These are phyloP conservation scores for Trichoderma sp. DNA, from an alignment of 2,329 filamentous ascomycete species.

Conservation along the genomic window DNA sequence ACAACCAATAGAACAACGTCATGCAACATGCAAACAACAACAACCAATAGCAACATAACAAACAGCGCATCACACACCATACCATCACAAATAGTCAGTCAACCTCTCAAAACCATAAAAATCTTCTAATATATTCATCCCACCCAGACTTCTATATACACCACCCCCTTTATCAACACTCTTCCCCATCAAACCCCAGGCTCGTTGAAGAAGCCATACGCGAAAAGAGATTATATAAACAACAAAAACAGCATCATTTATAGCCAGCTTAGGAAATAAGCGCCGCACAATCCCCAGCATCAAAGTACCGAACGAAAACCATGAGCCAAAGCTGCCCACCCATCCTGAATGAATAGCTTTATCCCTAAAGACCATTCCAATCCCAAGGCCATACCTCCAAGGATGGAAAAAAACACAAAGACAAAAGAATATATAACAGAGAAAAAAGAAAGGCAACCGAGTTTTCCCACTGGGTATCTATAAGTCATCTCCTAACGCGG, in stretches of 20 bases:
- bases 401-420: background rate
- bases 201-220: background rate
- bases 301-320: background rate
- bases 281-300: background rate
- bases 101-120: background rate
- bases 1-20: no score
- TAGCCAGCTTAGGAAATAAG: background rate
- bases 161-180: background rate
- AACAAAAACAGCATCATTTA: background rate
- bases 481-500: background rate
- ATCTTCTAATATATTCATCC: background rate
- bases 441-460: background rate
- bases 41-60: no score
- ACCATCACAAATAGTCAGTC: background rate
- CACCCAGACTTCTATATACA: background rate
- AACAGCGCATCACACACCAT: no score
- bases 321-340: background rate
- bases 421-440: background rate
- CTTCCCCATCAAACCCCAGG: background rate
- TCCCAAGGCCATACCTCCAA: background rate
- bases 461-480: conserved; percentile 9
- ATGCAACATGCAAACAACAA: no score
- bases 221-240: background rate
- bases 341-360: background rate
- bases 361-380: background rate